These are phyloP conservation scores for Rubia occidens DNA, from an alignment of 305 asterid species.

Conservation along the genomic window DNA sequence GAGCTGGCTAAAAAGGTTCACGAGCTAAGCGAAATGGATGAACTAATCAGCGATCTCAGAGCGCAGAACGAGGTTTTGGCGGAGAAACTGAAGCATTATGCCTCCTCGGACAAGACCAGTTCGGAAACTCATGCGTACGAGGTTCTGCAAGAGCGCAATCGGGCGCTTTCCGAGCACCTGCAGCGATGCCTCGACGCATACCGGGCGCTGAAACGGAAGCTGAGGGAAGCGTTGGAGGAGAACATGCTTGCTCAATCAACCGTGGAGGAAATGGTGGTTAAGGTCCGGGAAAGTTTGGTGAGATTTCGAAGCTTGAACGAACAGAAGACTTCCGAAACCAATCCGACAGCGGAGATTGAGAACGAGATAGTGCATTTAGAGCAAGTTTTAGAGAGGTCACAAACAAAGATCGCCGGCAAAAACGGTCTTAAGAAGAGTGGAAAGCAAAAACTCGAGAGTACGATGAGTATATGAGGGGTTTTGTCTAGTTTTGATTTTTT, in stretches of 20 bases:
- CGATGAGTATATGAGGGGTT: conserved; percentile 20
- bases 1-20: conserved; percentile 54
- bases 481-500: background rate
- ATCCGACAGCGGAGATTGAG: conserved; percentile 26
- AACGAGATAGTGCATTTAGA: conserved; percentile 48
- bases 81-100: conserved; percentile 37
- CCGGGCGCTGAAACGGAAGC: conserved; percentile 52
- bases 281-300: conserved; percentile 35
- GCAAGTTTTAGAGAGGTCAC: conserved; percentile 36
- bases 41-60: conserved; percentile 42
- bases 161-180: conserved; percentile 50
- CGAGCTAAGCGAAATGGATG: conserved; percentile 54
- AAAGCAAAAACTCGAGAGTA: conserved; percentile 28
- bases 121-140: conserved; percentile 26
- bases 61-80: conserved; percentile 42
- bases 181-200: conserved; percentile 49
- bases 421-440: conserved; percentile 33
- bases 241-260: conserved; percentile 30
- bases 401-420: conserved; percentile 31
- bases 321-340: conserved; percentile 19
- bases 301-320: conserved; percentile 40
- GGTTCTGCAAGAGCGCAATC: conserved; percentile 55
- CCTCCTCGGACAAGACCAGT: conserved; percentile 8
- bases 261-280: conserved; percentile 47
- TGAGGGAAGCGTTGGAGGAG: conserved; percentile 45